Evolutionary conservation across 345 rosid species (phyloP), one percentile per base, ranked within the genome.

Genomic region (Alliaria petiolata): DNA sequence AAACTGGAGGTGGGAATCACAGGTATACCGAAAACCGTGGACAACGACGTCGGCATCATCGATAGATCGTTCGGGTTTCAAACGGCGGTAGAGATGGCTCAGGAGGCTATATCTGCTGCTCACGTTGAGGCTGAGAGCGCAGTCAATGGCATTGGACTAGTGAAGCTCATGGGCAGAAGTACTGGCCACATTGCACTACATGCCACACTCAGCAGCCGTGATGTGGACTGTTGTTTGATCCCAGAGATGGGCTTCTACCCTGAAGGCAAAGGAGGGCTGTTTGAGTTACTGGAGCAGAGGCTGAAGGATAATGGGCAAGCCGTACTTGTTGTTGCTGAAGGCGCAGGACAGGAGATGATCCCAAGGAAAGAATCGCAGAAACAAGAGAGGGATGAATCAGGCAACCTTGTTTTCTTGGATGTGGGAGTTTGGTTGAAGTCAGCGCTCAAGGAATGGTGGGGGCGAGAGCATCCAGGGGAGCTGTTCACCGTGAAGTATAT

Each of bases 81-180:
- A 72, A 91, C 97, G 4, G 98, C 97, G 0, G 97, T 87, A 7
- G 98, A 91, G 78, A 86, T 83, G 93, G 98, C 97, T 11, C 88
- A 89, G 66, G 80, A 91, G 71, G 93, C 97, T 54, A 89, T 91
- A 75, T 82, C 40, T 16, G 96, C 98, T 30, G 96, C 91, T 49
- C 93, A 82, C 46, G 90, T 89, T 31, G 98, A 93, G 80, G 97
- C 97, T 1, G 88, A 91, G 84, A 93, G 97, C 58, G 97, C 96
- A 3, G 95, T 89, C 34, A 89, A 93, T 55, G 97, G 96, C 22
- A 84, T 89, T 15, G 97, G 96, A 42, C 75, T 89, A 20, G 96
- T 93, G 57, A 93, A 91, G 85, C 81, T 91, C 36, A 93, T 91
- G 97, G 97, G 97, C 15, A 78, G 96, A 79, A 86, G 93, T 80